Conservation (phyloP, 768 basidiomycete species). For the Trametes cingulata region DNA sequence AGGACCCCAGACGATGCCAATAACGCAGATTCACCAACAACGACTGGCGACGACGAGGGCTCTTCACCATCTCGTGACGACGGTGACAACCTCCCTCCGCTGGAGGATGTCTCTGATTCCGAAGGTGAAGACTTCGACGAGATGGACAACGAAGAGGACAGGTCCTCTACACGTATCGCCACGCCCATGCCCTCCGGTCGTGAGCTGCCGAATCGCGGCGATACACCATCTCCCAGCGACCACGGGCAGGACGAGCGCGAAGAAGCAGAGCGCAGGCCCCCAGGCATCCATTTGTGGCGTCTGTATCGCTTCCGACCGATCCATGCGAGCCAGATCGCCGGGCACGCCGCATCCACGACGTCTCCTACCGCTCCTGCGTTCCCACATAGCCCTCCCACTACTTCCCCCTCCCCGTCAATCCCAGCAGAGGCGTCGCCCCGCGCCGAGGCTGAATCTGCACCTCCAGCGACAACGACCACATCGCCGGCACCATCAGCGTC, state of each 20-base stretch:
- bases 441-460: slow-evolving; percentile 1
- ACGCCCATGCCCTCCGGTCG: slow-evolving; percentile 28
- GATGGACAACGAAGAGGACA: slow-evolving; percentile 27
- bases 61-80: slow-evolving; percentile 3
- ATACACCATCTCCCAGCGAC: not conserved
- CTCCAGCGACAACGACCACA: not conserved
- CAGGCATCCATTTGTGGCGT: slow-evolving; percentile 78
- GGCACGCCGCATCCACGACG: slow-evolving; percentile 28
- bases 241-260: not conserved
- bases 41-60: not conserved
- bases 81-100: slow-evolving; percentile 34
- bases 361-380: slow-evolving; percentile 18
- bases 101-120: slow-evolving; percentile 39
- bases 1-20: not conserved
- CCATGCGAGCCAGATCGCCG: slow-evolving; percentile 32
- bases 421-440: not conserved
- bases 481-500: not conserved
- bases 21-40: not conserved
- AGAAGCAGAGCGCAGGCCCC: slow-evolving; percentile 40
- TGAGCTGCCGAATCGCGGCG: slow-evolving; percentile 12
- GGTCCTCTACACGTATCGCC: slow-evolving; percentile 21
- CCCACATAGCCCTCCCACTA: not conserved
- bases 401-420: slow-evolving; percentile 1
- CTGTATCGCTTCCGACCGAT: slow-evolving; percentile 81
- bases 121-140: slow-evolving; percentile 33